Evolutionary conservation across 1,139 yeast genomes (phyloP), one percentile per base, ranked within the genome.

Genomic region (Saccharomyces hybrid): DNA sequence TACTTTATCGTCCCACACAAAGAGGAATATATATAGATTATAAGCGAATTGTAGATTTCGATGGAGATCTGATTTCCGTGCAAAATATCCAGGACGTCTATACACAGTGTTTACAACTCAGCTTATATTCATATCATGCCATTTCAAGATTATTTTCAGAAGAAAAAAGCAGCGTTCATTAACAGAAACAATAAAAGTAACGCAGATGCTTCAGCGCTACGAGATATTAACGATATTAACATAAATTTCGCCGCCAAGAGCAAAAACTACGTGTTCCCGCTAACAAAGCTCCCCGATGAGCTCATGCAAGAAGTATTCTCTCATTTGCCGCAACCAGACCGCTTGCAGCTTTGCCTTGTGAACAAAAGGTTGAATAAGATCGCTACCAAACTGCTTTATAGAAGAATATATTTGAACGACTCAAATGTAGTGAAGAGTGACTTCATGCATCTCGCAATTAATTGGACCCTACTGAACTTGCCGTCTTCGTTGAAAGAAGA

Each of bases 401-500:
- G 70, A 51, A 58, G 70, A 53, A 68, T 70, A 20, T 70, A 70
- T 54, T 56, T 70, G 32, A 70, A 70, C 52, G 73, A 70, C 53
- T 69, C 72, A n/a, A 69, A 69, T 48, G 72, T 70, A 41, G 71
- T 70, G 5, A 60, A 62, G 52, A 65, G 69, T 25, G 70, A 69
- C 51, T 60, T 58, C 34, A 61, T 69, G 60, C 61, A 69, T 57
- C 52, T 69, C 32, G 72, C 71, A 2, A 65, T 67, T 47, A 68
- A 67, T 55, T 69, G 72, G 73, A 66, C 72, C 7, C 55, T 68
- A 6, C 54, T 70, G 48, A 57, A 59, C 31, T 65, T 69, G 13
- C 72, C 72, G 1, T 63, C 70, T 9, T 61, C 57, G 48, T 54
- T 67, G 48, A 54, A 60, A 1, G 72, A 70, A 54, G 64, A 63